These are phyloP conservation scores for Linanthus parryae DNA, from an alignment of 148 eudicot genomes.

Conservation along the genomic window DNA sequence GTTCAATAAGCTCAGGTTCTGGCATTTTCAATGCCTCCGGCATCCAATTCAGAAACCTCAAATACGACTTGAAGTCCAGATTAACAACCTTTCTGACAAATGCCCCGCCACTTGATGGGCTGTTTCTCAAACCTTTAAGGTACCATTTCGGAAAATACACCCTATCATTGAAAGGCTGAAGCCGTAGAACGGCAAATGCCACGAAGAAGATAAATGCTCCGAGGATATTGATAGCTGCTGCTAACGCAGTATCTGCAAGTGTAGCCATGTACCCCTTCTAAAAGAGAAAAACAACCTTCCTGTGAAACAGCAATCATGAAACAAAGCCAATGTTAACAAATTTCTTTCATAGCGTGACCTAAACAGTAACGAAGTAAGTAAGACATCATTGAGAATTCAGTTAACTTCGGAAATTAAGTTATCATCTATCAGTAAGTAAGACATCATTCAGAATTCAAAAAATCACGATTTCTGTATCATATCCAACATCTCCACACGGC, in stretches of 20 bases:
- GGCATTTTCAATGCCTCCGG: constrained; percentile 96
- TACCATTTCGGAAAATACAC: constrained; percentile 99
- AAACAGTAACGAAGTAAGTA: not conserved
- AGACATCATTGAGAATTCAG: not conserved
- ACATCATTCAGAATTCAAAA: no score
- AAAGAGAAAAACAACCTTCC: not conserved
- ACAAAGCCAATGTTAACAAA: no score
- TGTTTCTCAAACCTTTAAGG: constrained; percentile 80
- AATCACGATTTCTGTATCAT: no score
- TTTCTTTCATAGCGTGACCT: constrained; percentile 1
- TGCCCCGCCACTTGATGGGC: constrained; percentile 60
- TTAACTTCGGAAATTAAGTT: no score
- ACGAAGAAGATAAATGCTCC: constrained; percentile 70
- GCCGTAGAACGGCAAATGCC: constrained; percentile 83
- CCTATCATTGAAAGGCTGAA: constrained; percentile 94
- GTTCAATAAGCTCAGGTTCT: constrained; percentile 88
- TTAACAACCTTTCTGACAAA: constrained; percentile 68
- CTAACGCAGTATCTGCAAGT: constrained; percentile 57
- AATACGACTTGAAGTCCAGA: constrained; percentile 73
- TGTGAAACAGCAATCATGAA: no score
- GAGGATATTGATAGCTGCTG: constrained; percentile 75
- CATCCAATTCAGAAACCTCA: constrained; percentile 87
- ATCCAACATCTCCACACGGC: no score
- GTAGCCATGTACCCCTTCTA: constrained; percentile 55
- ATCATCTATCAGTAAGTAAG: no score